Conservation (phyloP, 2,329 filamentous ascomycete species). For the Colletotrichum zoysiae region DNA sequence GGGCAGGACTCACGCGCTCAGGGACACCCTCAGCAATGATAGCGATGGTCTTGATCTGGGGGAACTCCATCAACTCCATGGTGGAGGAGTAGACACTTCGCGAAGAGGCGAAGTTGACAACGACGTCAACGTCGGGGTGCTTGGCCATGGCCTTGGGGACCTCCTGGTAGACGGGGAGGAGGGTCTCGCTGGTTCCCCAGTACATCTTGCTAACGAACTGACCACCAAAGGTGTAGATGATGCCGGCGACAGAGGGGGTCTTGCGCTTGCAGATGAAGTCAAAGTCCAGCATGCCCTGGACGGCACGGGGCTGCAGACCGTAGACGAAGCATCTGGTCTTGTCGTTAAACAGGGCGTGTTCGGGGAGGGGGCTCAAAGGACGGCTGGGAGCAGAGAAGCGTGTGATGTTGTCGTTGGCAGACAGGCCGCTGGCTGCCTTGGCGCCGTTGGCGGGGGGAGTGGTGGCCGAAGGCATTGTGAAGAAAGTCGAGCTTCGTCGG, state of each 20-base stretch:
- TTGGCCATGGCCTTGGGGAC: constrained; percentile 93
- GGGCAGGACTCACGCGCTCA: constrained; percentile 80
- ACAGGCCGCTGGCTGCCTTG: constrained; percentile 62
- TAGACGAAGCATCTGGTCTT: constrained; percentile 99
- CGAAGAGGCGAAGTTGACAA: constrained; percentile 99
- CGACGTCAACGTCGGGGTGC: constrained; percentile 96
- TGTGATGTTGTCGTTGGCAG: constrained; percentile 98
- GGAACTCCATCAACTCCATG: constrained; percentile 97
- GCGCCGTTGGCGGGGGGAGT: constrained; percentile 60
- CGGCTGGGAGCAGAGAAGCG: constrained; percentile 95
- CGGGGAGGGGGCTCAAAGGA: constrained; percentile 87
- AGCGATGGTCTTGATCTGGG: constrained; percentile 98
- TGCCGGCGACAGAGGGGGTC: constrained; percentile 95
- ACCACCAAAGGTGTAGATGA: constrained; percentile 99
- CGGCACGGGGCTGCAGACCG: constrained; percentile 94
- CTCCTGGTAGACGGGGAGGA: constrained; percentile 97
- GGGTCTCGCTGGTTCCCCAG: constrained; percentile 99
- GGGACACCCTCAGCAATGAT: constrained; percentile 99
- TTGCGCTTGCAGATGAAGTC: constrained; percentile 99
- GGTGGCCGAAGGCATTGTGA: constrained; percentile 65
- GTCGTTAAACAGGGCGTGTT: constrained; percentile 95
- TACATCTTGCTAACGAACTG: constrained; percentile 99
- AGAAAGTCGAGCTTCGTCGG: constrained; percentile 39
- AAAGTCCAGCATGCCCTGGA: constrained; percentile 97
- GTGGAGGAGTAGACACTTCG: constrained; percentile 99